These are phyloP conservation scores for Aspergillus piperis DNA, from an alignment of 2,329 filamentous ascomycete species.

Conservation along the genomic window DNA sequence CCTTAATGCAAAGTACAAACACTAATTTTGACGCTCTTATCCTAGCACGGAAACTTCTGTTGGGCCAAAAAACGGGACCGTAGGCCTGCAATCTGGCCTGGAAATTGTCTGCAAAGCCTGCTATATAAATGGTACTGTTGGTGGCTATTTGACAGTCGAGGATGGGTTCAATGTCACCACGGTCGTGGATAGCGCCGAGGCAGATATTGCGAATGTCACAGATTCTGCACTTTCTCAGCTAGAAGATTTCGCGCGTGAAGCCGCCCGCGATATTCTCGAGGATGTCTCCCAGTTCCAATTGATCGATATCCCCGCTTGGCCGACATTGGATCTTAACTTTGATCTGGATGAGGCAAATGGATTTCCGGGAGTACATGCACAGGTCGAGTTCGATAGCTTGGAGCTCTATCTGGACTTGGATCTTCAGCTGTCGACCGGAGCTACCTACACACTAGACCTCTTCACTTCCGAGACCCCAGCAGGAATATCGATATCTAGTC, in stretches of 20 bases:
- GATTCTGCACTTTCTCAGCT: neutral
- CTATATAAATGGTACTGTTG: constrained; percentile 12
- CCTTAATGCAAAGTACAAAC: neutral
- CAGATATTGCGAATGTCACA: constrained; percentile 6
- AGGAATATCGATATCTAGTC: constrained; percentile 1
- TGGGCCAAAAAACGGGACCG: neutral
- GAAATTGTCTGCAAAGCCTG: constrained; percentile 8
- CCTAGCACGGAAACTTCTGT: neutral
- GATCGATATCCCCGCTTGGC: constrained; percentile 10
- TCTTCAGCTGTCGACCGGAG: constrained; percentile 9
- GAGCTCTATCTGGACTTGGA: constrained; percentile 13
- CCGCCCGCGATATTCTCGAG: neutral
- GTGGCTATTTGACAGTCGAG: neutral
- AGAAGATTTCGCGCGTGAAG: neutral
- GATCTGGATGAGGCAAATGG: neutral
- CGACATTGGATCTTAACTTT: constrained; percentile 9
- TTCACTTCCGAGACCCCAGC: constrained; percentile 5
- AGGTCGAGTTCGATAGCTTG: constrained; percentile 6
- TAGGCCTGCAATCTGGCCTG: neutral
- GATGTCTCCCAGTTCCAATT: neutral
- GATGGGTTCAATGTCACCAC: constrained; percentile 5
- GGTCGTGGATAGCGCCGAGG: neutral
- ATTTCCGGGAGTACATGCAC: constrained; percentile 4
- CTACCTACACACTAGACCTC: constrained; percentile 11
- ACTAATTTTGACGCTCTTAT: neutral